A percentile compares a stretch with the other conserved stretches of the same genome.
Conservation (phyloP, 2,329 filamentous ascomycete genomes). For the Neopestalotiopsis sp. region DNA sequence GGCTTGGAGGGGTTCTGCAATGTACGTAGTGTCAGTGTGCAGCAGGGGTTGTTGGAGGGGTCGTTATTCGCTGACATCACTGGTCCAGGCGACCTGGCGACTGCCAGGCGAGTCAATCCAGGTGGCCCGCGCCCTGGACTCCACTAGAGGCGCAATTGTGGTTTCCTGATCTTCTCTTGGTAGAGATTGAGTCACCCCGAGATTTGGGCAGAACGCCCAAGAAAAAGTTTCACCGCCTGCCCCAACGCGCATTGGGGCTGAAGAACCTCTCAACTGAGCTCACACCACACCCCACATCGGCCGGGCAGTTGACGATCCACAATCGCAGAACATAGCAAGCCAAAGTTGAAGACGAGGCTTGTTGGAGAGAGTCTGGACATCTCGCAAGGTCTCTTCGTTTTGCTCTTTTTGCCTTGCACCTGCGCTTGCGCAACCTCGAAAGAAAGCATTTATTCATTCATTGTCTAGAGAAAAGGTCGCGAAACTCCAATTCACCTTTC, state of each 20-base stretch:
- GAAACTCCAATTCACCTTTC: constrained; percentile 1
- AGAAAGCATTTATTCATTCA: background rate
- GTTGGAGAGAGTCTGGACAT: constrained; percentile 2
- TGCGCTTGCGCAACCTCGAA: background rate
- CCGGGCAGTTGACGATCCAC: constrained; percentile 5
- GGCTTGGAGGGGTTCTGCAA: constrained; percentile 5
- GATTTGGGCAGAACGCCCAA: background rate
- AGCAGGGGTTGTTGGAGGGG: constrained; percentile 15
- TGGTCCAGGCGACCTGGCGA: background rate
- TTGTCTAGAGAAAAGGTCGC: constrained; percentile 1
- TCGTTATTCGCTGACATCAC: constrained; percentile 17
- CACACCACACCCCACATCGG: constrained; percentile 8
- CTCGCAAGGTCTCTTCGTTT: background rate
- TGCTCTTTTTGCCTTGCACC: background rate
- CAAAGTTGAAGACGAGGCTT: background rate
- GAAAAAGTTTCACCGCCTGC: constrained; percentile 15
- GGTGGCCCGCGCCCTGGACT: background rate
- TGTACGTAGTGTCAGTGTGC: background rate
- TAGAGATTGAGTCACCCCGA: constrained; percentile 5
- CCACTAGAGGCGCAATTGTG: background rate
- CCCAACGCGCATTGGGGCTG: background rate
- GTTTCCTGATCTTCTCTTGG: background rate
- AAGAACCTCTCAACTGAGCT: constrained; percentile 8
- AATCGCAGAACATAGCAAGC: constrained; percentile 1
- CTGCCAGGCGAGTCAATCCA: background rate